Conservation (phyloP, 345 rosid species). For the Bretschneidera sinensis region DNA sequence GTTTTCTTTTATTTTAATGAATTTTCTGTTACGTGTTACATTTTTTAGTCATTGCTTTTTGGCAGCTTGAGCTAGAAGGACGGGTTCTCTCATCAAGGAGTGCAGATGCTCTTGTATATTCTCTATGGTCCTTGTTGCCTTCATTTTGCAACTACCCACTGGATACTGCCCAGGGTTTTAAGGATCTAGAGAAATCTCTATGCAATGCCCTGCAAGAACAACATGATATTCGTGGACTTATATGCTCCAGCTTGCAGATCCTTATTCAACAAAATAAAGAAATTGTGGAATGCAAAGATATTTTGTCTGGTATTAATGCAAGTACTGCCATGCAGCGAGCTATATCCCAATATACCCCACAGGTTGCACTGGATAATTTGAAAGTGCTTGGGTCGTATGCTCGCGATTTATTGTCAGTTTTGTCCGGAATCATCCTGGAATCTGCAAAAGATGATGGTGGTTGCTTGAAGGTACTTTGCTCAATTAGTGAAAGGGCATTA, state of each 20-base stretch:
- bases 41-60: no score
- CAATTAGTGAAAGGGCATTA: no score
- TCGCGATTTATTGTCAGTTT: conserved; percentile 49
- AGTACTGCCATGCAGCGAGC: conserved; percentile 50
- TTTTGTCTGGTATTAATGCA: conserved; percentile 30
- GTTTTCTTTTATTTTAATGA: no score
- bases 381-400: conserved; percentile 53
- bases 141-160: conserved; percentile 82
- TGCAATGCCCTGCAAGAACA: conserved; percentile 56
- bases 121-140: conserved; percentile 87
- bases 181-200: conserved; percentile 48
- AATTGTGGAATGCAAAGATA: conserved; percentile 37
- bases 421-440: conserved; percentile 62
- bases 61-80: conserved; percentile 77
- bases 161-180: conserved; percentile 72
- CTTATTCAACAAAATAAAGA: conserved; percentile 68
- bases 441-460: conserved; percentile 83
- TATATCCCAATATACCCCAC: conserved; percentile 39
- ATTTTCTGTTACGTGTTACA: no score
- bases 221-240: conserved; percentile 53
- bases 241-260: conserved; percentile 70
- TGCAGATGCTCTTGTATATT: conserved; percentile 64
- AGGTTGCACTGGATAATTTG: conserved; percentile 57
- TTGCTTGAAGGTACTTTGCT: conserved; percentile 71
- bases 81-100: conserved; percentile 52